Evolutionary conservation across 2,329 filamentous ascomycete species (phyloP).

Genomic region (Tolypocladium endophyticum): DNA sequence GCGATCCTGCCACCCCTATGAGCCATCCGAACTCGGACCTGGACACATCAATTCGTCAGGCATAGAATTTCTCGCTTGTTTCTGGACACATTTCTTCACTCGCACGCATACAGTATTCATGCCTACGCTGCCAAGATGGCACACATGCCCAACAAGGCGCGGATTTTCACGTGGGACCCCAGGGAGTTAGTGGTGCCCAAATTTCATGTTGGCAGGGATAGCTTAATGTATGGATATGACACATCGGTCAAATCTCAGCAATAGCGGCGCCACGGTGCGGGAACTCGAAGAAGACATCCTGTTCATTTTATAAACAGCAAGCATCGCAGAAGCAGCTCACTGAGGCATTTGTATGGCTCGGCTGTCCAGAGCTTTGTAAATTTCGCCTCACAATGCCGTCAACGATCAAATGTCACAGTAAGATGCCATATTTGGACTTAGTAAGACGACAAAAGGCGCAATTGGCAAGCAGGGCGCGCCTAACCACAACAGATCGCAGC

Average conservation of each 20-base stretch:
- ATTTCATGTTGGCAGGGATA: too few relatives aligned
- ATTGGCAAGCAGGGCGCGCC: neutral
- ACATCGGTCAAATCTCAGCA: too few relatives aligned
- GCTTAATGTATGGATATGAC: too few relatives aligned
- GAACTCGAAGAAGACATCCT: neutral
- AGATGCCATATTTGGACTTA: neutral
- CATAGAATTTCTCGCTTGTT: too few relatives aligned
- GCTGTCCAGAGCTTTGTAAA: neutral
- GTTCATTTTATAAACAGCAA: neutral
- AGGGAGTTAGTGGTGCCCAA: too few relatives aligned
- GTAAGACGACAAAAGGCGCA: neutral
- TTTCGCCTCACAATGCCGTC: neutral
- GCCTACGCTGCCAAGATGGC: neutral
- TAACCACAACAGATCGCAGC: neutral
- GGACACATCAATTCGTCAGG: neutral
- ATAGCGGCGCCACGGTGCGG: too few relatives aligned
- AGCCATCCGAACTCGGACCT: neutral
- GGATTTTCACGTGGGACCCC: neutral
- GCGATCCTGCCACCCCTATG: neutral
- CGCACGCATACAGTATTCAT: neutral
- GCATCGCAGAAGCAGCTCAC: neutral
- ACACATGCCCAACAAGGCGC: too few relatives aligned
- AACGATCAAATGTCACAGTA: neutral
- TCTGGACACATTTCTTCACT: too few relatives aligned
- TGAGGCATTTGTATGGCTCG: too few relatives aligned